Evolutionary conservation across 2,329 filamentous ascomycete genomes (phyloP), one percentile per base, ranked within the genome.

Genomic region (Microsporum ferrugineum): DNA sequence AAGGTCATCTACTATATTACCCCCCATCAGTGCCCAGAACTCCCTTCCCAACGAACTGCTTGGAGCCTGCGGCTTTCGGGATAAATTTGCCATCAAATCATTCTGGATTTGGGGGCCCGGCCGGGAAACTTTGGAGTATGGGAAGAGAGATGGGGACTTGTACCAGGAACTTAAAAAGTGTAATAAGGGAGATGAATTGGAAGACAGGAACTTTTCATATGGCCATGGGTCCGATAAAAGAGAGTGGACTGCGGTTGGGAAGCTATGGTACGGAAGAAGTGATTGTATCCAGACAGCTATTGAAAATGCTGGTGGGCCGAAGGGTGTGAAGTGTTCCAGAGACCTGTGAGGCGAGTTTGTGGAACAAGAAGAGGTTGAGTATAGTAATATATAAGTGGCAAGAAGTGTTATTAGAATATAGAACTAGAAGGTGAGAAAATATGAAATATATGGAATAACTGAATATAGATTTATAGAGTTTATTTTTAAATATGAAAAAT

Each of bases 1-100:
- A 39, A 63, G 5, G 57, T 62, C 12, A 47, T 27, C 14, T 65
- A 65, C 47, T 38, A 57, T 33, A 56, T 65, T 38, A 58, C 60
- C 23, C 63, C 17, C 63, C 23, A 34, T 36, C 29, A 27, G 34
- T 5, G 17, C 39, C 41, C 56, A 56, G 39, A 51, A 51, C 10
- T 41, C 43, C 23, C 27, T 36, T 39, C 60, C 60, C 41, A 51
- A 58, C 14, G 4, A 47, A 27, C 41, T 17, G 12, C 10, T 10
- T 41, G 39, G 39, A 12, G 14, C 5, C 14, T 41, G 39, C 14
- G 39, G 12, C 14, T 10, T 41, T 41, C 7, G 39, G 14, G 7
- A 41, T 41, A 51, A 58, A 17, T 7, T 29, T 8, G 14, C 39
- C 27, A 2, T 5, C 5, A 31, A 58, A 8, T 23, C 17, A 17